These are phyloP conservation scores for Cercospora janseana DNA, from an alignment of 2,329 filamentous ascomycete species.

Conservation along the genomic window DNA sequence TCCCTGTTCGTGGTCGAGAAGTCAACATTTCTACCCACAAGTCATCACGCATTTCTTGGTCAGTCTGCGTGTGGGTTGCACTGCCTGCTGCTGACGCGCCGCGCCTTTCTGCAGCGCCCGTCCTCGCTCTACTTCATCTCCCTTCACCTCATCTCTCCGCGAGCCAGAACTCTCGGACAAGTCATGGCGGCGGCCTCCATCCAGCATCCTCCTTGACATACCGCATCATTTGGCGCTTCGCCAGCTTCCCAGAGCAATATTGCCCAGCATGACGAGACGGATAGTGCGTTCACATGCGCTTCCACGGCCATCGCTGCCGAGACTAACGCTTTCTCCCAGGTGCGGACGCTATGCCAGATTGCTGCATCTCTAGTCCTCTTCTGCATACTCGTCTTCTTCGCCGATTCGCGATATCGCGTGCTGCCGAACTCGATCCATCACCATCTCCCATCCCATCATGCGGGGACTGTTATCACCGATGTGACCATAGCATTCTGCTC, in stretches of 20 bases:
- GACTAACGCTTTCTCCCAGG: slow-evolving; percentile 16
- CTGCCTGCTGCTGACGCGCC: too few species aligned
- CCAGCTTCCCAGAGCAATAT: background rate
- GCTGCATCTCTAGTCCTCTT: slow-evolving; percentile 60
- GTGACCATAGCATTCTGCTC: slow-evolving; percentile 76
- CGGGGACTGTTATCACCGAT: slow-evolving; percentile 82
- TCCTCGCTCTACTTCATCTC: too few species aligned
- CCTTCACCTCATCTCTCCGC: background rate
- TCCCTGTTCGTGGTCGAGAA: too few species aligned
- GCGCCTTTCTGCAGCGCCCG: too few species aligned
- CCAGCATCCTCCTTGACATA: slow-evolving; percentile 8
- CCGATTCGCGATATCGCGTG: slow-evolving; percentile 85
- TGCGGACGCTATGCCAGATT: slow-evolving; percentile 77
- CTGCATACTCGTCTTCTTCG: slow-evolving; percentile 71
- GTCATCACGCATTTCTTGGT: too few species aligned
- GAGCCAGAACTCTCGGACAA: background rate
- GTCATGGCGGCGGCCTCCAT: slow-evolving; percentile 7
- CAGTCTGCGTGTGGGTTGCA: too few species aligned
- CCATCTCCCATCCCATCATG: slow-evolving; percentile 81
- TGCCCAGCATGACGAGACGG: slow-evolving; percentile 24
- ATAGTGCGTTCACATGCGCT: slow-evolving; percentile 20
- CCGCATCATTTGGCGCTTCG: background rate
- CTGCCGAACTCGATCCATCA: slow-evolving; percentile 82
- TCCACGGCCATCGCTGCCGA: background rate
- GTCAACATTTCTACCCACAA: too few species aligned